Base-by-base conservation (phyloP, 768 basidiomycete genomes). In the Nidularia pulvinata region DNA sequence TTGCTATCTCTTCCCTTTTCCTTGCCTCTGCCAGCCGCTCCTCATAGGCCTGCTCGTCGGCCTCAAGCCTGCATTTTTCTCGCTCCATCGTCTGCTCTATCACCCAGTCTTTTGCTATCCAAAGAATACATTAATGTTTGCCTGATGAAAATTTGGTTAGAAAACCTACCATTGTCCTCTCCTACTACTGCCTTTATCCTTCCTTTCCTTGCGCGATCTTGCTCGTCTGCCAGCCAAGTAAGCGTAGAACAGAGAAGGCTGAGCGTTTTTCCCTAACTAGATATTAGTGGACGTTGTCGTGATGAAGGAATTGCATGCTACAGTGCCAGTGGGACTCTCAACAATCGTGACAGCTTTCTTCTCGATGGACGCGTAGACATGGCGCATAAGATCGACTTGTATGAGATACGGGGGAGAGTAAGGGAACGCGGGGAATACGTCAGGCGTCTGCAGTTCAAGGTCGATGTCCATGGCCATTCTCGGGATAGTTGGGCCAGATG, bases 311-410 rank as follows among this genome's bases (percentile, higher is more conserved):
- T 39, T 45, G 62, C 82, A n/a, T n/a, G n/a, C 67, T 54, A 92
- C 93, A 25, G 93, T 95, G 60, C 93, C 93, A 0, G 93, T 95
- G 0, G 93, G 93, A 59, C 89, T 91, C 68, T 95, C 93, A 33
- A 95, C 80, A 48, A 98, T 88, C 1, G 93, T 82, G 14, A 97
- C 82, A 58, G 85, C 84, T 45, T 73, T 74, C n/a, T 72, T 59
- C 65, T 95, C 93, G 45, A 97, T 89, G 0, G 88, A 78, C 5
- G 78, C 61, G 67, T 95, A 98, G 1, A 98, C 73, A 57, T 94
- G 91, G 14, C 76, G 84, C 95, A 98, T 97, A 30, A 98, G 83
- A 35, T 91, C 82, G 0, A 80, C 72, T 65, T 98, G 96, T 53
- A 96, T 95, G 14, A 78, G 65, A 65, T 96, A 96, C 2, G 94